phyloP scores from a whole-genome alignment of 805 yeast species.

The Starmerella lactis-condensi region DNA sequence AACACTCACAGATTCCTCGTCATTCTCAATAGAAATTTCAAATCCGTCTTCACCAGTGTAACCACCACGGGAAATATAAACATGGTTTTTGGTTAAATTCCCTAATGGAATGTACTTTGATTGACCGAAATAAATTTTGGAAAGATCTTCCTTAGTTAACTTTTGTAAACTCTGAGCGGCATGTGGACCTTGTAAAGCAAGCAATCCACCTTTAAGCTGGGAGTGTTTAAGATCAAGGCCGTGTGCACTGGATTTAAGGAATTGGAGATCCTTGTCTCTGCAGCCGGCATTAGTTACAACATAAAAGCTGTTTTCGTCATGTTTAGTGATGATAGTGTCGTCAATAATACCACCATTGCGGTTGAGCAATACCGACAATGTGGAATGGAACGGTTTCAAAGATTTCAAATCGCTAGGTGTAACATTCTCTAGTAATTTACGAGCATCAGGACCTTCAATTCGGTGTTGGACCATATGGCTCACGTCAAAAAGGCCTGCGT shows the following conservation, averaged over 20 bases:
- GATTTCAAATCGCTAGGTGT: slow-evolving; percentile 72
- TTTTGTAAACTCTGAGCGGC: slow-evolving; percentile 51
- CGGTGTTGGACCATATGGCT: slow-evolving; percentile 93
- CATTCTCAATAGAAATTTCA: slow-evolving; percentile 60
- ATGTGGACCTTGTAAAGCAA: slow-evolving; percentile 88
- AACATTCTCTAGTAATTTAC: slow-evolving; percentile 49
- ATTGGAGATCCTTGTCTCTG: slow-evolving; percentile 56
- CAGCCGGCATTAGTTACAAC: slow-evolving; percentile 95
- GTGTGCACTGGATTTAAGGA: slow-evolving; percentile 37
- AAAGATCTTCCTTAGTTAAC: slow-evolving; percentile 41
- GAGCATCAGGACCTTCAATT: slow-evolving; percentile 49
- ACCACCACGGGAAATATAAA: slow-evolving; percentile 86
- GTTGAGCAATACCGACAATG: slow-evolving; percentile 56
- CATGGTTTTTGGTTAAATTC: slow-evolving; percentile 19
- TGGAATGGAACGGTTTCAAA: slow-evolving; percentile 41
- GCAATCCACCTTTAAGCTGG: slow-evolving; percentile 49
- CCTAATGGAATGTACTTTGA: slow-evolving; percentile 31
- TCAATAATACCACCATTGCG: slow-evolving; percentile 79
- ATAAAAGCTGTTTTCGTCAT: slow-evolving; percentile 45
- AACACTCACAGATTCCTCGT: slow-evolving; percentile 35
- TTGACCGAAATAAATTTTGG: slow-evolving; percentile 55
- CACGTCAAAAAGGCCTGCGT: slow-evolving; percentile 87
- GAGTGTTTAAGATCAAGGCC: slow-evolving; percentile 23
- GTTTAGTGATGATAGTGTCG: slow-evolving; percentile 79
- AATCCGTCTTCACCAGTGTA: slow-evolving; percentile 98